Evolutionary conservation across 192 early-diverging fungal genomes (phyloP).

Genomic region (Backusella liffmaniae): DNA sequence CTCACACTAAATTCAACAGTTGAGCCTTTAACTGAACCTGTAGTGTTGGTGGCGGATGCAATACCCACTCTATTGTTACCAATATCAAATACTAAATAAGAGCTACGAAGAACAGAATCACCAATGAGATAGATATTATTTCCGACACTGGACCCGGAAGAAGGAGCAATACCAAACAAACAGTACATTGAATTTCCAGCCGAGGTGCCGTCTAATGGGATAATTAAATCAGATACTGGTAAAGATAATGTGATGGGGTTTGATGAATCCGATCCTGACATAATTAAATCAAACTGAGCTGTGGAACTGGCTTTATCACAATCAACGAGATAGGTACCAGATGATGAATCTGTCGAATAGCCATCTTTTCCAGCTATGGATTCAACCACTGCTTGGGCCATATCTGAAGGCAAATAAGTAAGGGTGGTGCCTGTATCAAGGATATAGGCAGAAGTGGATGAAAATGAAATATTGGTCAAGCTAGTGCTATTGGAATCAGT

Average conservation of each 20-base stretch:
- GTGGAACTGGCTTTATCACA: constrained; percentile 13
- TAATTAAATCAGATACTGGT: not conserved
- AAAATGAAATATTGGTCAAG: not conserved
- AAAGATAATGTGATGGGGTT: not conserved
- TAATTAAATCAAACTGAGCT: constrained; percentile 7
- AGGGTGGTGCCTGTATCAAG: constrained; percentile 18
- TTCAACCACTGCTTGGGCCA: not conserved
- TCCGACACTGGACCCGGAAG: not conserved
- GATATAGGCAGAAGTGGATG: not conserved
- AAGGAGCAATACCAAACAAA: constrained; percentile 23
- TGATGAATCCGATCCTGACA: not conserved
- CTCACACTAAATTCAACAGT: not conserved
- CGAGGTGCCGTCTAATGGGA: not conserved
- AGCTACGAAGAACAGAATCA: constrained; percentile 22
- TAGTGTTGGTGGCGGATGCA: constrained; percentile 11
- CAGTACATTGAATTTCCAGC: not conserved
- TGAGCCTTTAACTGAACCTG: not conserved
- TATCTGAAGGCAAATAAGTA: not conserved
- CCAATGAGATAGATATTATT: constrained; percentile 22
- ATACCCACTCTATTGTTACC: constrained; percentile 18
- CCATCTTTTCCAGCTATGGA: constrained; percentile 9
- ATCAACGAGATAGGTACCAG: constrained; percentile 10
- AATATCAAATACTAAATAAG: constrained; percentile 24
- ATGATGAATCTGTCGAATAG: not conserved
- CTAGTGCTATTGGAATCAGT: not conserved